Conservation (phyloP, 805 yeast genomes). For the Priceomyces haplophilus region DNA sequence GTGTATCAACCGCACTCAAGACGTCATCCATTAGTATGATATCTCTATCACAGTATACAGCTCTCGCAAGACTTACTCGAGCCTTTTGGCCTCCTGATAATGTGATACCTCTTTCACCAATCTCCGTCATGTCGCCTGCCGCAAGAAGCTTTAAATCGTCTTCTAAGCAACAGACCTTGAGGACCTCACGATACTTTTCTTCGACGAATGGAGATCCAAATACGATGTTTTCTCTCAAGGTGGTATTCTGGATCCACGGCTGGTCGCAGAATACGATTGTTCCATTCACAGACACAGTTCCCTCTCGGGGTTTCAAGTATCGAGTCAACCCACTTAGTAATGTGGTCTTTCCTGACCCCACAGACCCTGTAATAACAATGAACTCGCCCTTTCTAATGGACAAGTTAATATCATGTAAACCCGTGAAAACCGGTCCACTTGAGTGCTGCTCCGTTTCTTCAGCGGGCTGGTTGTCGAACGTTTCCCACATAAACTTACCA, state of each 20-base stretch:
- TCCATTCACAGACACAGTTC: slow-evolving; percentile 52
- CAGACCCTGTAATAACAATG: slow-evolving; percentile 69
- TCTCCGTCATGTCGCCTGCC: slow-evolving; percentile 72
- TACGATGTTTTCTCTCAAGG: slow-evolving; percentile 66
- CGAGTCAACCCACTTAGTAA: slow-evolving; percentile 68
- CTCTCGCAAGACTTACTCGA: slow-evolving; percentile 70
- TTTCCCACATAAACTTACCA: slow-evolving; percentile 69
- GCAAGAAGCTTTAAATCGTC: slow-evolving; percentile 63
- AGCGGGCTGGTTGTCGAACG: slow-evolving; percentile 10
- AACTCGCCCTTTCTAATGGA: slow-evolving; percentile 61
- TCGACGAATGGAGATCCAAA: slow-evolving; percentile 59
- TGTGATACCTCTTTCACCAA: slow-evolving; percentile 82
- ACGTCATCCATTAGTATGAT: slow-evolving; percentile 72
- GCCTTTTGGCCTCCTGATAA: slow-evolving; percentile 89
- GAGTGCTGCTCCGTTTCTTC: not conserved
- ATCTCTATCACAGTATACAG: slow-evolving; percentile 67
- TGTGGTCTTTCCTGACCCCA: slow-evolving; percentile 80
- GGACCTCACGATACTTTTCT: slow-evolving; percentile 48
- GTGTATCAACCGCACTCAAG: slow-evolving; percentile 78
- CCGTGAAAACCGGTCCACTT: slow-evolving; percentile 10
- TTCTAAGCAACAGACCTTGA: slow-evolving; percentile 61
- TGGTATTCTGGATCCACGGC: slow-evolving; percentile 82
- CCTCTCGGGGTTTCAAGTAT: slow-evolving; percentile 54
- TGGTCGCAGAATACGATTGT: slow-evolving; percentile 51
- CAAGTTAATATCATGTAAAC: slow-evolving; percentile 51